Base-by-base conservation (phyloP, 148 eudicot species). In the Diospyros kaki region DNA sequence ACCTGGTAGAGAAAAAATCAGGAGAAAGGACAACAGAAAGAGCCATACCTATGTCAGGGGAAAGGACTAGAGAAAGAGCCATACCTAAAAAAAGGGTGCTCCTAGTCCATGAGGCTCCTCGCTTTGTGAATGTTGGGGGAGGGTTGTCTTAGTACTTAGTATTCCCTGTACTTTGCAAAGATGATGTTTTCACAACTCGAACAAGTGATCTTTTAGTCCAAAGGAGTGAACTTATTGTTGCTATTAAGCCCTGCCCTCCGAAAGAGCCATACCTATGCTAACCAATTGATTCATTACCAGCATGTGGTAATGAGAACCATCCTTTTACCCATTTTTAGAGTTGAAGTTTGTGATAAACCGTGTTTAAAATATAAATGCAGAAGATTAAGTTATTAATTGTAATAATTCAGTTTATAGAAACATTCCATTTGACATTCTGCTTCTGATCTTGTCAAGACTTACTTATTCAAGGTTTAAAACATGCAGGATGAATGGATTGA, bases 401-500 rank as follows among this genome's bases (percentile, higher is more conserved):
- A 4, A 18, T 51, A 14, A 53, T 54, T 53, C 54, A 15, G 15
- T 6, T 5, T 40, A 7, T 41, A 70, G 67, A 73, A 48, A 6
- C 61, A 48, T 61, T 60, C 58, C 52, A 13, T 60, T 45, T 5
- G 3, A n/a, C 43, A 0, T 41, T 45, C 50, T 58, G 7, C 51
- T 38, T 39, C 62, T 2, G 38, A 56, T 56, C 48, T 18, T 55
- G 42, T 53, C 60, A 69, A 39, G 73, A 51, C 2, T 2, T 13
- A 53, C 60, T 5, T 69, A 6, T n/a, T 75, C 46, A 60, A 54
- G 69, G 42, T 66, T 59, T 64, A 48, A 74, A 51, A 71, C 66
- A 42, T 76, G 87, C 93, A 93, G 98, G 91, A 89, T 91, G 98
- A 91, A 91, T 80, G 98, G 98, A 69, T 82, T 85, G 83, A 88